Percentiles rank a stretch among this genome's conserved stretches.
phyloP scores from a whole-genome alignment of 1,284 basidiomycete genomes.

The Tilletia indica region DNA sequence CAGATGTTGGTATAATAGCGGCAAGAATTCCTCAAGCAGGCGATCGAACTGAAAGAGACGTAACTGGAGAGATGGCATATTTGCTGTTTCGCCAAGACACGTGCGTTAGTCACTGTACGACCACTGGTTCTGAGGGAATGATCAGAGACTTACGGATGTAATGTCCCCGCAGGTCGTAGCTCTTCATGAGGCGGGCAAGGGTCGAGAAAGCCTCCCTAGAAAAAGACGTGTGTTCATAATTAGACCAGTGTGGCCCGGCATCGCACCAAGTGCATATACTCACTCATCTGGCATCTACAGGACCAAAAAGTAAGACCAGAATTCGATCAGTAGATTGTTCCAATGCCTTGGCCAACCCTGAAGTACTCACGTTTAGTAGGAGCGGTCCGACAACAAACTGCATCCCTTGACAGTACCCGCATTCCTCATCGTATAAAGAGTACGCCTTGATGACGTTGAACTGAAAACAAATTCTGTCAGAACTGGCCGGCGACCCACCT shows the following conservation, averaged over 20 bases:
- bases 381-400: constrained; percentile 87
- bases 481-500: not conserved
- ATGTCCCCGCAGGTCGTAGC: constrained; percentile 91
- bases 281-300: constrained; percentile 47
- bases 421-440: constrained; percentile 89
- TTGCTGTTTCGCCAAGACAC: constrained; percentile 58
- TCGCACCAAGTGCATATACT: constrained; percentile 51
- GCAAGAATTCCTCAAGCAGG: constrained; percentile 83
- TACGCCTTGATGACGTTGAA: constrained; percentile 98
- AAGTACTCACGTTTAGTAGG: constrained; percentile 73
- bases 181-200: constrained; percentile 93
- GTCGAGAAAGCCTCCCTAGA: constrained; percentile 90
- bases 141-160: constrained; percentile 65
- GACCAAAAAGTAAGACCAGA: not conserved
- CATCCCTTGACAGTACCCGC: constrained; percentile 93
- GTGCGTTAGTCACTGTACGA: not conserved
- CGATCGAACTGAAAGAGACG: constrained; percentile 89
- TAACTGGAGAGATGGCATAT: constrained; percentile 94
- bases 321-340: too few species aligned
- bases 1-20: constrained; percentile 86
- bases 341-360: too few species aligned
- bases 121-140: not conserved
- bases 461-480: not conserved
- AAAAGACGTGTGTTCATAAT: too few species aligned
- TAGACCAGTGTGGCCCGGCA: constrained; percentile 68